Base-by-base conservation (phyloP, 225 moss, liverwort and hornwort genomes). In the Sphagnum tenellum region DNA sequence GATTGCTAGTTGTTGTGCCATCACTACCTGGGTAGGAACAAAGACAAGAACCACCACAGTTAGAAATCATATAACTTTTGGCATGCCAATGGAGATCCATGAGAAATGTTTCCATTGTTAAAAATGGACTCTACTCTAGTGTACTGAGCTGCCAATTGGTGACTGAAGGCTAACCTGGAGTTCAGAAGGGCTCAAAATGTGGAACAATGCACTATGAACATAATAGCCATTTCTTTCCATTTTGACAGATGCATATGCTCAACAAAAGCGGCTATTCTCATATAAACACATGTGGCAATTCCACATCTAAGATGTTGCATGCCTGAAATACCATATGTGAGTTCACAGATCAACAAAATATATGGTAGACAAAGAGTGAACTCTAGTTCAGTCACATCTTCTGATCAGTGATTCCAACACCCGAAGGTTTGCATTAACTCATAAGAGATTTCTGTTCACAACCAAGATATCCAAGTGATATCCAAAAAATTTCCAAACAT, bases 181-280 rank as follows among this genome's bases (percentile, higher is more conserved):
- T 29, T 75, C 74, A 4, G 59, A 59, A 5, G 74, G 74, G 48
- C 49, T 65, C n/a, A 75, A 64, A 60, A 70, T 70, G 60, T 75
- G 70, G 48, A 75, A 75, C 3, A 75, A 55, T 44, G 74, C 74
- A 48, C 74, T 70, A 48, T 69, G 64, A 75, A 75, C 13, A 75
- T 8, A 12, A 75, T 47, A 3, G 65, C 48, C 13, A 69, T 60
- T 55, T 67, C 58, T 64, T 69, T 47, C 46, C 59, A 4, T 60
- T 45, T 45, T 58, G 74, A 61, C 69, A 69, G 70, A 75, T 59
- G 64, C 57, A 49, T 75, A 75, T 10, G 74, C 74, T 60, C 74
- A 64, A 56, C 74, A 75, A 56, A 69, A 75, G 3, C 70, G 74
- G 56, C 70, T 75, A 45, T 75, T 75, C 74, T 9, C 74, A 69